Evolutionary conservation across 768 basidiomycete species (phyloP).

Genomic region (Exidia glandulosa): DNA sequence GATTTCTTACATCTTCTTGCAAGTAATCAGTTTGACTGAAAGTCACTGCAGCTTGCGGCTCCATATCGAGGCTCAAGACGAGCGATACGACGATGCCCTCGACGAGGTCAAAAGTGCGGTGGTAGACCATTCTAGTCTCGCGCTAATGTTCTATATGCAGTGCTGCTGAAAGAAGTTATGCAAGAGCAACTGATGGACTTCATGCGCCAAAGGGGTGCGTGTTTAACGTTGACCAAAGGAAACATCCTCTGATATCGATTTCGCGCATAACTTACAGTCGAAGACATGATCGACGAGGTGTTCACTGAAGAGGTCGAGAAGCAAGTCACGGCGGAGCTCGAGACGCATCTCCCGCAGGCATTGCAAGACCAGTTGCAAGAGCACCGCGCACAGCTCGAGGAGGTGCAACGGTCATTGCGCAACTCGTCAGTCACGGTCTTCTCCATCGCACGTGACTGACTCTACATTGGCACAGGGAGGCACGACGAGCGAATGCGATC

Average conservation of each 20-base stretch:
- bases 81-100: conserved; percentile 31
- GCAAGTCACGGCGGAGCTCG: conserved; percentile 38
- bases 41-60: conserved; percentile 27
- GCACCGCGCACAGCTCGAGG: conserved; percentile 35
- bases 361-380: conserved; percentile 37
- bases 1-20: conserved; percentile 7
- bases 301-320: conserved; percentile 41
- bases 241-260: conserved; percentile 1
- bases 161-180: conserved; percentile 35
- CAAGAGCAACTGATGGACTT: conserved; percentile 32
- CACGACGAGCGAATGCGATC: conserved; percentile 40
- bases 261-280: conserved; percentile 23
- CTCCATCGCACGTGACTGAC: not conserved
- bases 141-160: conserved; percentile 26
- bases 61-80: conserved; percentile 33
- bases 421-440: conserved; percentile 50
- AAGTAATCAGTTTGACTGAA: not conserved
- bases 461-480: conserved; percentile 32
- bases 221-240: not conserved
- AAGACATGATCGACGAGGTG: conserved; percentile 34
- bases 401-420: conserved; percentile 35
- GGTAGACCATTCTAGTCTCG: no score
- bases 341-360: conserved; percentile 33
- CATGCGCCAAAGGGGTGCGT: conserved; percentile 35
- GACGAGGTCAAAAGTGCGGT: conserved; percentile 38